A percentile compares a stretch with the other conserved stretches of the same genome.
Evolutionary conservation across 495 filamentous ascomycete genomes (phyloP).

Genomic region (Articulospora tetracladia): DNA sequence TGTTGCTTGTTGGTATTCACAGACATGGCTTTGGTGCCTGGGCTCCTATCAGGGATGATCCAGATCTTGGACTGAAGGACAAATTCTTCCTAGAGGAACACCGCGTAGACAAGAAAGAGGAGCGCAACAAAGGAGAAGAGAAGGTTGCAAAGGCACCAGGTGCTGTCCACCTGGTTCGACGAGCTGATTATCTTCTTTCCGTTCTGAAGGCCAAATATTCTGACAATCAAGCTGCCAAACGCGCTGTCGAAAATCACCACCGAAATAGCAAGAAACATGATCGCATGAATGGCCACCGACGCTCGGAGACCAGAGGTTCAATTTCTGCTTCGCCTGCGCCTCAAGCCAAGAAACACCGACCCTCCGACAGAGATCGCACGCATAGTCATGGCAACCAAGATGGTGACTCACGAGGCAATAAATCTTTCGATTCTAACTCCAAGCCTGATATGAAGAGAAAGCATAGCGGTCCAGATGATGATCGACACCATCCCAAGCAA

Average conservation of each 20-base stretch:
- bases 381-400: constrained; percentile 16
- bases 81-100: constrained; percentile 98
- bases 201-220: constrained; percentile 78
- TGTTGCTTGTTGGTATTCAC: constrained; percentile 91
- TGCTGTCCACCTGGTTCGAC: constrained; percentile 91
- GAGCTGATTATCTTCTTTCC: constrained; percentile 89
- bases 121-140: constrained; percentile 72
- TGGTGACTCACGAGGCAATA: not conserved
- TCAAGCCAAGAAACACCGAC: constrained; percentile 32
- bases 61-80: constrained; percentile 78
- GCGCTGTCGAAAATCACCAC: constrained; percentile 83
- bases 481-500: constrained; percentile 27
- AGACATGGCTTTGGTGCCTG: constrained; percentile 93
- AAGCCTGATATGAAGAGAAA: constrained; percentile 34
- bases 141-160: constrained; percentile 87
- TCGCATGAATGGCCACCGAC: constrained; percentile 46
- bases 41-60: constrained; percentile 87
- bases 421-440: not conserved
- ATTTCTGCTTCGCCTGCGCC: constrained; percentile 58
- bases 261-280: constrained; percentile 72
- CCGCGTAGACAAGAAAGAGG: constrained; percentile 94
- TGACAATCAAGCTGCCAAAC: constrained; percentile 67
- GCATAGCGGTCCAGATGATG: constrained; percentile 25
- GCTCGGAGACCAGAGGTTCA: constrained; percentile 46
- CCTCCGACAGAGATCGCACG: constrained; percentile 24